Conservation (phyloP, 306 rosid species). For the Trichosanthes truncata region DNA sequence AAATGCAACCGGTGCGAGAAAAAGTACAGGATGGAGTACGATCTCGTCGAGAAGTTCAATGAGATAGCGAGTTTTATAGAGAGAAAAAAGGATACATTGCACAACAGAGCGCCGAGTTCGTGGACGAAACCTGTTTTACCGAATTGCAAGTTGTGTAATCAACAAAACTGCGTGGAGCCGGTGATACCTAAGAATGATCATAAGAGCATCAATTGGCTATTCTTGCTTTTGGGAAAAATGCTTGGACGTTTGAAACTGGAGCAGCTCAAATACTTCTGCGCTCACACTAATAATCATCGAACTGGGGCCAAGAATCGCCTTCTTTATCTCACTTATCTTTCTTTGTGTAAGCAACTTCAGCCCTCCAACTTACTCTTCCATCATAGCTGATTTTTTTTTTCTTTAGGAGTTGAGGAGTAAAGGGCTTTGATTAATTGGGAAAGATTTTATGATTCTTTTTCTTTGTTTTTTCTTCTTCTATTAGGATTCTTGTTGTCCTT, state of each 20-base stretch:
- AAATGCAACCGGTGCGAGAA: slow-evolving; percentile 32
- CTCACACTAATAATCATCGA: slow-evolving; percentile 30
- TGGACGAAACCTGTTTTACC: slow-evolving; percentile 31
- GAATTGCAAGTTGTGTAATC: slow-evolving; percentile 18
- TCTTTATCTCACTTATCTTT: slow-evolving; percentile 30
- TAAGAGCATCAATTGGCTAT: slow-evolving; percentile 44
- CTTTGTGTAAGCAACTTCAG: slow-evolving; percentile 31
- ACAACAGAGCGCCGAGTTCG: slow-evolving; percentile 27
- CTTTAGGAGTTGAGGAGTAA: too few relatives aligned
- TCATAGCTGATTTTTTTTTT: too few relatives aligned
- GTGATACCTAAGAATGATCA: slow-evolving; percentile 2
- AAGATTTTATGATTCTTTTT: too few relatives aligned
- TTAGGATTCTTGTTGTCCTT: too few relatives aligned
- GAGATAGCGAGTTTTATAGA: neutral
- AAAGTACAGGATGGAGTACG: slow-evolving; percentile 9
- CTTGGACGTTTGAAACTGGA: slow-evolving; percentile 36
- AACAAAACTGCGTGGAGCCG: slow-evolving; percentile 27
- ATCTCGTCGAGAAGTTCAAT: neutral
- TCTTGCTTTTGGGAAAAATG: slow-evolving; percentile 38
- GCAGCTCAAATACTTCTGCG: slow-evolving; percentile 44
- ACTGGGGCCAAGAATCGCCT: slow-evolving; percentile 53
- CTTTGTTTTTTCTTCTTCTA: too few relatives aligned
- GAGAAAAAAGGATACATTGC: neutral
- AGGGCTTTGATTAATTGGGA: too few relatives aligned
- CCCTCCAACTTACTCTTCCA: neutral